Evolutionary conservation across 1,139 yeast genomes (phyloP).

Genomic region (Saccharomyces hybrid): DNA sequence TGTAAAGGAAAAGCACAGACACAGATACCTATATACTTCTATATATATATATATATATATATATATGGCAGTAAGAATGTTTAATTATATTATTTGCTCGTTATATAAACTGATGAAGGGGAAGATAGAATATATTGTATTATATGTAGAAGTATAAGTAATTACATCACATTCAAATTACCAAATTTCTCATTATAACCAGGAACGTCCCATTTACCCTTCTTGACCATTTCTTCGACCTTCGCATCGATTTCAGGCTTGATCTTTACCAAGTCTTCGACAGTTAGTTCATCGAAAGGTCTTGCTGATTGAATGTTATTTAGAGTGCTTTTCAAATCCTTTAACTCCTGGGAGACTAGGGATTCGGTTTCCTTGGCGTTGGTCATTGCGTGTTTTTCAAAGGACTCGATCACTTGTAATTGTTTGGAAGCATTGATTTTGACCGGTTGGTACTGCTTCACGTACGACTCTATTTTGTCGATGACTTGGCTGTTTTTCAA

Average conservation of each 20-base stretch:
- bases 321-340: conserved; percentile 79
- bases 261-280: conserved; percentile 89
- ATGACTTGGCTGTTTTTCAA: conserved; percentile 79
- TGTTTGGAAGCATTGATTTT: conserved; percentile 84
- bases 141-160: background rate
- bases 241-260: conserved; percentile 96
- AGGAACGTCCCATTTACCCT: conserved; percentile 98
- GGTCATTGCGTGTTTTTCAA: conserved; percentile 91
- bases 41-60: background rate
- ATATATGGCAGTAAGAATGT: background rate
- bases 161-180: conserved; percentile 86
- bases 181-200: conserved; percentile 98
- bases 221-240: conserved; percentile 90
- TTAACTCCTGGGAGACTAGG: conserved; percentile 78
- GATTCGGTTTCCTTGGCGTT: conserved; percentile 92
- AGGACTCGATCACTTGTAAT: conserved; percentile 83
- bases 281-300: conserved; percentile 95
- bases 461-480: conserved; percentile 73
- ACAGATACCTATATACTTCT: background rate
- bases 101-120: conserved; percentile 1
- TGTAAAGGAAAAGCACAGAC: too few species aligned
- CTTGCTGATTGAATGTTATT: conserved; percentile 93
- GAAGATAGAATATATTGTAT: background rate
- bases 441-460: conserved; percentile 69
- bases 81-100: background rate